A percentile compares a stretch with the other conserved stretches of the same genome.
Evolutionary conservation across 345 rosid genomes (phyloP).

Genomic region (Cochlearia excelsa): DNA sequence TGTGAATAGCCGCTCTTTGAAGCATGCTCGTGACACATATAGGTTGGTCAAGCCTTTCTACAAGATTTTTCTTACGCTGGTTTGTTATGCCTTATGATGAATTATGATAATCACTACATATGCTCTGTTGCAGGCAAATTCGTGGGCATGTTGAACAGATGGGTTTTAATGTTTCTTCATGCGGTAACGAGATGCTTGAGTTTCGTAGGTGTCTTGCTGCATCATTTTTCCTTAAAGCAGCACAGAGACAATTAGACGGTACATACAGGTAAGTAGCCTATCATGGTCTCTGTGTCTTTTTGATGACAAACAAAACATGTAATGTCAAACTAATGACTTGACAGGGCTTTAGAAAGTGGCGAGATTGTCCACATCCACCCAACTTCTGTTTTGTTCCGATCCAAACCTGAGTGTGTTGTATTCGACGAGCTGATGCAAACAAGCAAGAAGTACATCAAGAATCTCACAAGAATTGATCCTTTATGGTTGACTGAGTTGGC

Average conservation of each 20-base stretch:
- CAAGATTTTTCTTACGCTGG: constrained; percentile 1
- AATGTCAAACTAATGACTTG: constrained; percentile 27
- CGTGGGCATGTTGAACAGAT: constrained; percentile 66
- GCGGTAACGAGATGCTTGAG: constrained; percentile 75
- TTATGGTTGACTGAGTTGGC: constrained; percentile 86
- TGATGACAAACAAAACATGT: not conserved
- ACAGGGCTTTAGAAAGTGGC: constrained; percentile 89
- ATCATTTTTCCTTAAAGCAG: constrained; percentile 93
- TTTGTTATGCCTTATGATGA: constrained; percentile 8
- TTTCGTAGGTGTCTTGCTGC: constrained; percentile 88
- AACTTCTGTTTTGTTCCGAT: constrained; percentile 62
- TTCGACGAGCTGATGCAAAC: constrained; percentile 87
- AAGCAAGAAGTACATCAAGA: constrained; percentile 72
- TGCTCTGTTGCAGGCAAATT: constrained; percentile 63
- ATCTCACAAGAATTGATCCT: constrained; percentile 66
- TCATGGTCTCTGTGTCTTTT: too few species aligned
- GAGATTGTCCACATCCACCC: constrained; percentile 87
- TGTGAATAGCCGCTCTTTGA: constrained; percentile 67
- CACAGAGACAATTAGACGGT: constrained; percentile 82
- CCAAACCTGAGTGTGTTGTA: constrained; percentile 73
- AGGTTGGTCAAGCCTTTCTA: constrained; percentile 43
- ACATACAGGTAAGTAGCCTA: constrained; percentile 55
- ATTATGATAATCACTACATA: not conserved
- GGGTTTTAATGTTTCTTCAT: constrained; percentile 70
- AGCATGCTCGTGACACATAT: constrained; percentile 80